Conservation (phyloP, 2,329 filamentous ascomycete species). For the Passalora sequoiae region DNA sequence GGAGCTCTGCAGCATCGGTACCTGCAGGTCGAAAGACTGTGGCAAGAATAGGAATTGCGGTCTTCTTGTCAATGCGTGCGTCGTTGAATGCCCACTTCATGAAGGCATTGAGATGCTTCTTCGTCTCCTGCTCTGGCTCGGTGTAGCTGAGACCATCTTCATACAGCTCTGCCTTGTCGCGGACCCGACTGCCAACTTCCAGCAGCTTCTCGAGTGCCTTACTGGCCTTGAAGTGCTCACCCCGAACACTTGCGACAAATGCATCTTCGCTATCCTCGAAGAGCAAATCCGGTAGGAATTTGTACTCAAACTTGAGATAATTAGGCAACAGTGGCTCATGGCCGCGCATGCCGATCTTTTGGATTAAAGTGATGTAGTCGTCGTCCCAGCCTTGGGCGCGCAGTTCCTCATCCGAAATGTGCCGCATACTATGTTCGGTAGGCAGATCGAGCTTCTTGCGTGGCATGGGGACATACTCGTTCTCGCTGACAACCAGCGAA, state of each 20-base stretch:
- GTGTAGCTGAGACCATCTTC: constrained; percentile 21
- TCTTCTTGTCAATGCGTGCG: constrained; percentile 36
- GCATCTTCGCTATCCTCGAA: constrained; percentile 45
- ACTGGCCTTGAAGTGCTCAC: constrained; percentile 46
- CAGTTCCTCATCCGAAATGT: constrained; percentile 25
- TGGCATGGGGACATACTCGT: constrained; percentile 16
- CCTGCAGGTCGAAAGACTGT: constrained; percentile 40
- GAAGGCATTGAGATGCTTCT: constrained; percentile 39
- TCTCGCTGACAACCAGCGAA: constrained; percentile 34
- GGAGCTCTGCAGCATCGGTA: constrained; percentile 38
- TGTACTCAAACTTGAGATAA: constrained; percentile 51
- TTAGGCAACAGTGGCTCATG: constrained; percentile 52
- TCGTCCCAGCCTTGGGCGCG: constrained; percentile 43
- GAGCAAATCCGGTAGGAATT: constrained; percentile 48
- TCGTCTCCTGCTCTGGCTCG: constrained; percentile 22
- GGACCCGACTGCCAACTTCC: constrained; percentile 46
- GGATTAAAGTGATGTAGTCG: constrained; percentile 50
- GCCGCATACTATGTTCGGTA: constrained; percentile 20
- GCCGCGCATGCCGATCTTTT: constrained; percentile 51
- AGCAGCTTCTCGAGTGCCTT: constrained; percentile 49
- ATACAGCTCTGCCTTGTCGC: constrained; percentile 42
- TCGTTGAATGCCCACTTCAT: constrained; percentile 52
- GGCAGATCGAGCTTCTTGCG: constrained; percentile 21
- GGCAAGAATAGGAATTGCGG: constrained; percentile 41
- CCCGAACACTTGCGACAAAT: constrained; percentile 41